Percentiles rank a stretch among this genome's conserved stretches.
Evolutionary conservation across 768 basidiomycete genomes (phyloP).

Genomic region (Kondoa malvinella): DNA sequence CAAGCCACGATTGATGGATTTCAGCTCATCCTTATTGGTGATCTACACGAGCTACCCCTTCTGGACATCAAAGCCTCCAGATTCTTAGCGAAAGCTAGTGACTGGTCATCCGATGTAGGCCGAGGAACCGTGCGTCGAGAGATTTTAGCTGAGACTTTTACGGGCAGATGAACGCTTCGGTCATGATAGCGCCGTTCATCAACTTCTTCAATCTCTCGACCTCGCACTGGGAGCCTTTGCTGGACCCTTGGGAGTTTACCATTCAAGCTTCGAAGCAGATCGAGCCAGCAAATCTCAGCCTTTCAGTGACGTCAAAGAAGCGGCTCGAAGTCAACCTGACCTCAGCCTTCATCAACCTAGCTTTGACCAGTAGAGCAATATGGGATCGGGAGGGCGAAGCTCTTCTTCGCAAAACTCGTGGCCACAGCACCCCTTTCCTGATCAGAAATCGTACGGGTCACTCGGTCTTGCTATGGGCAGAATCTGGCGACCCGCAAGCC

Average conservation of each 20-base stretch:
- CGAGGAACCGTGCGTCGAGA: neutral
- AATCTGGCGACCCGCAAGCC: conserved; percentile 38
- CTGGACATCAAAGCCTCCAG: conserved; percentile 73
- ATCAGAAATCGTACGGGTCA: conserved; percentile 81
- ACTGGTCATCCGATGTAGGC: conserved; percentile 82
- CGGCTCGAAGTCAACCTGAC: conserved; percentile 81
- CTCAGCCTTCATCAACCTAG: conserved; percentile 73
- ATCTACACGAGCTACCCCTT: conserved; percentile 85
- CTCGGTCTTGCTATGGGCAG: conserved; percentile 70
- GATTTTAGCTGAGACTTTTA: neutral
- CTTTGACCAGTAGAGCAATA: conserved; percentile 51
- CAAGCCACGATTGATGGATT: conserved; percentile 78
- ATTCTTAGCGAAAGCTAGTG: conserved; percentile 62
- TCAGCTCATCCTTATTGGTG: conserved; percentile 80
- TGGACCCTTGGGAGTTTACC: conserved; percentile 89
- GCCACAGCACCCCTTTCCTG: conserved; percentile 80
- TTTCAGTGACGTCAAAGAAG: conserved; percentile 56
- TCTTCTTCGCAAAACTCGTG: conserved; percentile 58
- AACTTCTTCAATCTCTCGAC: conserved; percentile 94
- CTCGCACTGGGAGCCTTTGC: conserved; percentile 95
- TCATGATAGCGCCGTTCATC: conserved; percentile 61
- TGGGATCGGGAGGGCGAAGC: conserved; percentile 58
- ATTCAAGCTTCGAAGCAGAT: conserved; percentile 33
- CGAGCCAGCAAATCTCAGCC: conserved; percentile 37
- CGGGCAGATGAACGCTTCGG: conserved; percentile 59